phyloP scores from a whole-genome alignment of 345 rosid genomes.

The Rhodamnia argentea region DNA sequence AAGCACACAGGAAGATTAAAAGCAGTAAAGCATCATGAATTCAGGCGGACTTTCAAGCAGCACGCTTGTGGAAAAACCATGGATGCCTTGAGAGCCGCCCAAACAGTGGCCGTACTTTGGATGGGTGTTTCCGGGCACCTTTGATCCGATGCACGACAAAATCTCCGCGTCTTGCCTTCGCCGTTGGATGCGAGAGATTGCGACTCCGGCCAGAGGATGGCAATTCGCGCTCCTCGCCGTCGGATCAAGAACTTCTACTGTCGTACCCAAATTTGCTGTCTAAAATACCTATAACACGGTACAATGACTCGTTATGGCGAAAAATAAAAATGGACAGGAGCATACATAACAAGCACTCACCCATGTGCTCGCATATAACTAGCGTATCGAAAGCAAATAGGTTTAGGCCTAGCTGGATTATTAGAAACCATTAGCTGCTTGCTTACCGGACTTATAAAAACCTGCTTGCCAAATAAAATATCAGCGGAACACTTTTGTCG shows the following conservation, averaged over 20 bases:
- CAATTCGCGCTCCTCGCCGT: background rate
- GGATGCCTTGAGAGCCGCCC: background rate
- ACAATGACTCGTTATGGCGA: too few species aligned
- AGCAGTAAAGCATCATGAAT: background rate
- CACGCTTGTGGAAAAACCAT: background rate
- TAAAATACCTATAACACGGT: too few species aligned
- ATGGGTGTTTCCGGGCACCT: background rate
- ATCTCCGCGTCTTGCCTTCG: fast-evolving
- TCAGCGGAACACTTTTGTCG: too few species aligned
- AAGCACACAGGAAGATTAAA: background rate
- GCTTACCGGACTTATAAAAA: too few species aligned
- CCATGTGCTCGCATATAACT: too few species aligned
- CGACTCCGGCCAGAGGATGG: background rate
- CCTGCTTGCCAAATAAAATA: too few species aligned
- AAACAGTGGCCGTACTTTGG: background rate
- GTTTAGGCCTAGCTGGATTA: too few species aligned
- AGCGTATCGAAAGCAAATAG: too few species aligned
- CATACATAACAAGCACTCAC: too few species aligned
- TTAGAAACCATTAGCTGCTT: too few species aligned
- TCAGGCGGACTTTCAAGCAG: too few species aligned
- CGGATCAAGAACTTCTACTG: background rate
- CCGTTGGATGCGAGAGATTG: background rate
- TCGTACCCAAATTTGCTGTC: background rate
- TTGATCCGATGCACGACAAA: fast-evolving
- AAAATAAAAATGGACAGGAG: too few species aligned